Conservation (phyloP, 2,329 filamentous ascomycete species). For the Tolypocladium paradoxum region DNA sequence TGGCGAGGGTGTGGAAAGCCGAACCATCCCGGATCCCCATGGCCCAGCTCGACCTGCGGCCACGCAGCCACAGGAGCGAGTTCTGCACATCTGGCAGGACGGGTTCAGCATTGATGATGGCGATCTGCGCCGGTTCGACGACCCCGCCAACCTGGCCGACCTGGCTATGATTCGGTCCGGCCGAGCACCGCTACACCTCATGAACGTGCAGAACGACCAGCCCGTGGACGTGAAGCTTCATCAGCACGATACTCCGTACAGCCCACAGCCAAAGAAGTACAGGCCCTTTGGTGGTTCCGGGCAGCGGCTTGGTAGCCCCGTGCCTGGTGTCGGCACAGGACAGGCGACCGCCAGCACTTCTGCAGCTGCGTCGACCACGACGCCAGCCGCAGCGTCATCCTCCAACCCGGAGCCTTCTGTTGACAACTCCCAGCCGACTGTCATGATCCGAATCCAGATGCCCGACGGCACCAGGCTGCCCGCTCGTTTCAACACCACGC, state of each 20-base stretch:
- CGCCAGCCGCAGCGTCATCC: slow-evolving; percentile 24
- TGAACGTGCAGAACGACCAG: slow-evolving; percentile 66
- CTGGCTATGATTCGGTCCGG: slow-evolving; percentile 68
- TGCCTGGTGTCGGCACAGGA: slow-evolving; percentile 44
- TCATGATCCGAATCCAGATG: slow-evolving; percentile 67
- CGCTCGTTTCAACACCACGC: slow-evolving; percentile 71
- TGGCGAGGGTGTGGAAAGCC: slow-evolving; percentile 64
- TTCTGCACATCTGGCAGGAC: slow-evolving; percentile 71
- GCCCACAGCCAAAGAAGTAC: slow-evolving; percentile 61
- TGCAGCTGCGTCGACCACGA: slow-evolving; percentile 17
- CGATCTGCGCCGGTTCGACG: slow-evolving; percentile 65
- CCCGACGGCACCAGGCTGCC: slow-evolving; percentile 66
- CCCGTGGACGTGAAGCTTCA: slow-evolving; percentile 71
- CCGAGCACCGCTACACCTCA: slow-evolving; percentile 64
- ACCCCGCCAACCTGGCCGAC: slow-evolving; percentile 61
- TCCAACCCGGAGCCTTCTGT: slow-evolving; percentile 27
- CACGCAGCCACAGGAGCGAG: slow-evolving; percentile 48
- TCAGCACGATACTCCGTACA: slow-evolving; percentile 62
- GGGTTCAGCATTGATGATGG: slow-evolving; percentile 82
- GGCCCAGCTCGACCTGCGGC: slow-evolving; percentile 17
- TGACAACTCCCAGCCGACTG: slow-evolving; percentile 54
- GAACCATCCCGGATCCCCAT: slow-evolving; percentile 52
- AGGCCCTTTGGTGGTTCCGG: slow-evolving; percentile 65
- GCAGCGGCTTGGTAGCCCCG: slow-evolving; percentile 65
- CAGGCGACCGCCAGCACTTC: slow-evolving; percentile 9